Conservation (phyloP, 148 eudicot species). For the Suaeda aralocaspica region DNA sequence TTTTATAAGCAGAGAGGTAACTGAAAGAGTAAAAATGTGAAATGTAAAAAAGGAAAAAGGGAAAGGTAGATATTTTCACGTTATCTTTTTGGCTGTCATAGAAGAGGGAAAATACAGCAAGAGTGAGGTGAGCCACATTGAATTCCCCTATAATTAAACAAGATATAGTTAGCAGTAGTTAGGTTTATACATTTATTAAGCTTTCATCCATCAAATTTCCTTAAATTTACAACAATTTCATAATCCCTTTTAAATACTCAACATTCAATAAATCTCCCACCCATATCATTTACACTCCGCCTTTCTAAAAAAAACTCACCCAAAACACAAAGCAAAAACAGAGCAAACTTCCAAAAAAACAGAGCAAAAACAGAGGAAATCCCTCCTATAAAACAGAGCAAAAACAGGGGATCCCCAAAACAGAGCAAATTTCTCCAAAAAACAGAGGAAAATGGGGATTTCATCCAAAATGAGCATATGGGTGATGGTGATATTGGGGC, state of each 20-base stretch:
- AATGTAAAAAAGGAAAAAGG: not conserved
- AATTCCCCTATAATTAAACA: conserved; percentile 2
- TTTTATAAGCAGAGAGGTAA: not conserved
- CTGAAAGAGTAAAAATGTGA: not conserved
- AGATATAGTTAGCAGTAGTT: conserved; percentile 20
- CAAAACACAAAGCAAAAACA: not conserved
- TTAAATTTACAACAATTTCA: conserved; percentile 9
- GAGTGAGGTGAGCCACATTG: conserved; percentile 15
- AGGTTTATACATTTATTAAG: conserved; percentile 17
- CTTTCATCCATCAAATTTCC: conserved; percentile 1
- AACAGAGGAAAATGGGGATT: conserved; percentile 8
- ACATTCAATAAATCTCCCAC: not conserved
- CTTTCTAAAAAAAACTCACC: not conserved
- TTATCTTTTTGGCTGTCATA: conserved; percentile 18
- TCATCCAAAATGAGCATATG: conserved; percentile 7
- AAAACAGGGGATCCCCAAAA: conserved; percentile 5
- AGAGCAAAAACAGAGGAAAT: conserved; percentile 1
- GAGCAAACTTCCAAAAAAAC: not conserved
- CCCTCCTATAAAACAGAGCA: conserved; percentile 10
- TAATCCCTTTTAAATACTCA: no score
- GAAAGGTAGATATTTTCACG: conserved; percentile 20
- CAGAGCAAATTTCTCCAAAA: not conserved
- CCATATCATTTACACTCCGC: not conserved
- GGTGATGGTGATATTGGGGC: conserved; percentile 14
- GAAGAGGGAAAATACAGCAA: conserved; percentile 11